Evolutionary conservation across 1,284 basidiomycete species (phyloP), one percentile per base, ranked within the genome.

Genomic region (Papiliotrema nemorosa): DNA sequence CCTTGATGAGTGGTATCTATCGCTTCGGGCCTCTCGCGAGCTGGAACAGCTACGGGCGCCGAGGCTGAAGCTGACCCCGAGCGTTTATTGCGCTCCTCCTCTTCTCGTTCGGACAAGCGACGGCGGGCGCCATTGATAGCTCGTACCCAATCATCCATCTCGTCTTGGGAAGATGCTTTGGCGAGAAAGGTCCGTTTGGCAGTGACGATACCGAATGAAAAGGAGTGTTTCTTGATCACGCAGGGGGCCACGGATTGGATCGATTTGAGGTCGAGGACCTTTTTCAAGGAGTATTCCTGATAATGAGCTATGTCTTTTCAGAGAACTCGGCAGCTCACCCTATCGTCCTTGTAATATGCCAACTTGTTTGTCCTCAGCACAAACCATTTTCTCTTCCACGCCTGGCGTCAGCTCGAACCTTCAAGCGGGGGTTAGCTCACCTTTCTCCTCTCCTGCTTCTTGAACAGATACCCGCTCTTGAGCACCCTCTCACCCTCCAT

Each of bases 351-450:
- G 84, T 98, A 98, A 77, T 96, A 97, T 13, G 91, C 91, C 44
- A 99, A 78, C 72, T 93, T 90, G 16, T 87, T 88, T 0, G 89
- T 83, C 14, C 94, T 83, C 53, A 98, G 77, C 0, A 98, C 96
- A 63, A 97, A 98, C 94, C 94, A 98, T 33, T 94, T 83, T 77
- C 93, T 93, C 80, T 97, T 97, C 94, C 94, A 98, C 1, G 86
- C 90, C 90, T 96, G 66, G 44, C 22, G 16, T n/a, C n/a, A n/a
- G 22, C 36, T 29, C 38, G 26, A 24, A 3, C 39, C 3, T 5
- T 12, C 45, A 21, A 22, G 3, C 16, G 24, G n/a, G 27, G 14
- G n/a, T 41, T 3, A n/a, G 73, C 80, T 55, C 60, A 91, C 91
- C 86, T 97, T 97, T 74, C 96, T 81, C 56, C 91, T 83, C 75